Evolutionary conservation across 2,329 filamentous ascomycete species (phyloP), one percentile per base, ranked within the genome.

Genomic region (Epichloe coenophiala): DNA sequence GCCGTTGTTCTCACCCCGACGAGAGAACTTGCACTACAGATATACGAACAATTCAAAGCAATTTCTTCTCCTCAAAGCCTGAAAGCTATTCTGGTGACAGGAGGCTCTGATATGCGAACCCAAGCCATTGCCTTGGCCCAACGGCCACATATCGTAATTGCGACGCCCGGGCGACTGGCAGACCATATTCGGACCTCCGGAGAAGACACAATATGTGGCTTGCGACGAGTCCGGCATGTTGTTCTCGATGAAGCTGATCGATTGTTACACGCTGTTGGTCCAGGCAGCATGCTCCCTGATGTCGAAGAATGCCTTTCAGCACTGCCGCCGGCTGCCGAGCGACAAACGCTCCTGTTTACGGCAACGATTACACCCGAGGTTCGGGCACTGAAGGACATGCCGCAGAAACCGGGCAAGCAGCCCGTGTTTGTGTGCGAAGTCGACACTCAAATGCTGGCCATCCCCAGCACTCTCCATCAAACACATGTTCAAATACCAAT

Each of bases 221-320:
- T 98, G 44, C 77, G 82, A 17, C 79, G 90, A 47, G 84, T 88
- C 27, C 81, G 80, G 51, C 90, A 87, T 65, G 86, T 97, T 3
- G 89, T 98, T 7, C 83, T 98, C 41, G 93, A 98, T 63, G 93
- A 98, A 73, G 93, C 93, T 4, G 93, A 98, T 69, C 81, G 93
- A 43, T 75, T 98, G 38, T 78, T 98, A 43, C 78, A 84, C 39
- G 77, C 82, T 36, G 79, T 81, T 47, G 80, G 78, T 0, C 76
- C 78, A 17, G 91, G 90, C 27, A 90, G 84, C 67, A 96, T 96
- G 90, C 75, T 96, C n/a, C 85, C 88, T 4, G 93, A 96, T 61
- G 81, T 98, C 1, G 88, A 94, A 63, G 87, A 88, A 54, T 96
- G 90, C 61, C 75, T 98, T 4, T 83, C 81, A 2, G 83, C 84